Conservation (phyloP, 2,329 filamentous ascomycete genomes). For the Juglanconis oblonga region DNA sequence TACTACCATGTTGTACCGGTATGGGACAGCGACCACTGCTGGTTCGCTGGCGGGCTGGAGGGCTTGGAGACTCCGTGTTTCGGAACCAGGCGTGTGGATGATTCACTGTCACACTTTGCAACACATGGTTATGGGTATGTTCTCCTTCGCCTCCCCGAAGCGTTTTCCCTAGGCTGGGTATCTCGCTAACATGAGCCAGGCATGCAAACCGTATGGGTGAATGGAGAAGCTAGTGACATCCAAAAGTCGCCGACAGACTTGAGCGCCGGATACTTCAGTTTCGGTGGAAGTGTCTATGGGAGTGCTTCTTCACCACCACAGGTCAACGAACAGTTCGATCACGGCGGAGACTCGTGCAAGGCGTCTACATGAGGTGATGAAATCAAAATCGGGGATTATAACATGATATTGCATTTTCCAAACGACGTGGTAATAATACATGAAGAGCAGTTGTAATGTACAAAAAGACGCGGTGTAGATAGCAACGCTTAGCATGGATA, state of each 20-base stretch:
- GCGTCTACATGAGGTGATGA: no score
- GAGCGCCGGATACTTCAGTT: slow-evolving; percentile 39
- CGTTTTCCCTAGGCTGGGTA: no score
- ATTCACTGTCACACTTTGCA: slow-evolving; percentile 58
- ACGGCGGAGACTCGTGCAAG: not conserved
- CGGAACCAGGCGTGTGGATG: slow-evolving; percentile 58
- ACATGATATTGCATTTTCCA: no score
- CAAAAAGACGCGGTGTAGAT: no score
- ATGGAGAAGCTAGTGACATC: slow-evolving; percentile 36
- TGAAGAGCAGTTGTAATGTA: no score
- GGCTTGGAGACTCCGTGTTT: slow-evolving; percentile 52
- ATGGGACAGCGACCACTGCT: slow-evolving; percentile 37
- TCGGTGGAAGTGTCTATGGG: slow-evolving; percentile 44
- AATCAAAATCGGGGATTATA: no score
- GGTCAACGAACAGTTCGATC: slow-evolving; percentile 8
- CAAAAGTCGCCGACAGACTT: slow-evolving; percentile 32
- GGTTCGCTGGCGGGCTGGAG: slow-evolving; percentile 53
- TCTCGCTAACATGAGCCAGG: slow-evolving; percentile 22
- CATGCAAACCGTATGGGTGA: slow-evolving; percentile 41
- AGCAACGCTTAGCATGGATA: no score
- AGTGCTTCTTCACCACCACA: slow-evolving; percentile 23
- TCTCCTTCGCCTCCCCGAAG: not conserved
- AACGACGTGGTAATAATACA: no score
- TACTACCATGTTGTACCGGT: slow-evolving; percentile 56
- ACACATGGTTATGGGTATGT: slow-evolving; percentile 56